These are phyloP conservation scores for Pezicula neosporulosa DNA, from an alignment of 2,329 filamentous ascomycete species.

Conservation along the genomic window DNA sequence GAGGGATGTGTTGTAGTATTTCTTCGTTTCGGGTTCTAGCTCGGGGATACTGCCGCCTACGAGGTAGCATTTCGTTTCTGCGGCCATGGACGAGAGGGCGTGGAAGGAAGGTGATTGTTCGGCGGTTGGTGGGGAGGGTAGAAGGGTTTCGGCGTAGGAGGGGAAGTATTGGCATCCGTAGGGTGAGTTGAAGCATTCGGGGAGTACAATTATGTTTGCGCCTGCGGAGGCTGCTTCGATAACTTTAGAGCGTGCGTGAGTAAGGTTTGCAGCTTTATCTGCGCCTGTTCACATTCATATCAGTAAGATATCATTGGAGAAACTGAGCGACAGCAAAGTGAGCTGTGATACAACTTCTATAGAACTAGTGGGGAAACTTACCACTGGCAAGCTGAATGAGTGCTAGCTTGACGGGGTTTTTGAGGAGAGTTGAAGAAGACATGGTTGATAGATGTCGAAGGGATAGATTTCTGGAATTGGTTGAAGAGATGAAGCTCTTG, in stretches of 20 bases:
- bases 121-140: constrained; percentile 67
- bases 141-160: constrained; percentile 85
- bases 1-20: constrained; percentile 89
- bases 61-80: constrained; percentile 75
- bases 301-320: constrained; percentile 16
- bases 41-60: constrained; percentile 94
- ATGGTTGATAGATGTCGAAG: constrained; percentile 19
- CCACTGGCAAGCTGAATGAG: constrained; percentile 78
- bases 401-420: constrained; percentile 74
- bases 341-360: constrained; percentile 12
- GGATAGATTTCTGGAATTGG: background rate
- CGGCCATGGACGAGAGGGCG: constrained; percentile 75
- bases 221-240: constrained; percentile 73
- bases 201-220: constrained; percentile 84
- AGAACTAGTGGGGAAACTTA: constrained; percentile 27
- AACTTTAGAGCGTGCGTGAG: constrained; percentile 76
- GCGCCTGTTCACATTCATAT: constrained; percentile 43
- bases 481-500: constrained; percentile 6
- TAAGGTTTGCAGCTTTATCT: constrained; percentile 83
- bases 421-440: constrained; percentile 47
- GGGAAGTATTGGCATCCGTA: constrained; percentile 93
- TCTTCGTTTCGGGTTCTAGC: constrained; percentile 54
- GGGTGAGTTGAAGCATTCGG: constrained; percentile 98
- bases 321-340: constrained; percentile 6
- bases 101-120: constrained; percentile 80